Evolutionary conservation across 208 protist species (phyloP).

Genomic region (Leishmania gerbilli): DNA sequence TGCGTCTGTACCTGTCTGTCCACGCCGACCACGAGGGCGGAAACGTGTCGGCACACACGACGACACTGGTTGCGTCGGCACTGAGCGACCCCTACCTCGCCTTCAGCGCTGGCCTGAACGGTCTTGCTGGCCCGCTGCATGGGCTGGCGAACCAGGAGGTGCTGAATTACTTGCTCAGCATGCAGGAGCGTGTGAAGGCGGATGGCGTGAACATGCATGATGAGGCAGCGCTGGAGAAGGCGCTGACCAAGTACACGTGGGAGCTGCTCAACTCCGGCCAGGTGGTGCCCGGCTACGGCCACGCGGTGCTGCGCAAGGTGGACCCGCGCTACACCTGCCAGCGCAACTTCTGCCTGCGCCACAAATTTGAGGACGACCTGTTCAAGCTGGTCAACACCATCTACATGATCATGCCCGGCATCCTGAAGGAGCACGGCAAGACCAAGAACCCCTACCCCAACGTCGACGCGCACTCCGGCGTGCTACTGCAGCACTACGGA

Average conservation of each 20-base stretch:
- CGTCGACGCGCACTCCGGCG: conserved; percentile 97
- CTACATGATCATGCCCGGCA: conserved; percentile 93
- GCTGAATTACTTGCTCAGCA: conserved; percentile 79
- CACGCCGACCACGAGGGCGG: conserved; percentile 97
- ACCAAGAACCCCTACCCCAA: conserved; percentile 98
- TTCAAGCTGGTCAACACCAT: conserved; percentile 95
- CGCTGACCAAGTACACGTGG: conserved; percentile 91
- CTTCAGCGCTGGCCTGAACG: conserved; percentile 94
- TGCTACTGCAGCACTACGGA: conserved; percentile 96
- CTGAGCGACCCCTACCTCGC: conserved; percentile 98
- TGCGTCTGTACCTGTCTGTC: conserved; percentile 98
- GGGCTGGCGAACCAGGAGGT: conserved; percentile 98
- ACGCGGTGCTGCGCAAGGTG: conserved; percentile 98
- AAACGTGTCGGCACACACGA: conserved; percentile 98
- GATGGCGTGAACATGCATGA: conserved; percentile 53
- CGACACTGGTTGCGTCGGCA: conserved; percentile 96
- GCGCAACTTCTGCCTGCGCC: conserved; percentile 96
- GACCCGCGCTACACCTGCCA: conserved; percentile 98
- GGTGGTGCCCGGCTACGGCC: conserved; percentile 97
- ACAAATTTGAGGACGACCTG: conserved; percentile 96
- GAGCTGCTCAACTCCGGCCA: conserved; percentile 88
- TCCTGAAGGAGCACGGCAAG: conserved; percentile 98
- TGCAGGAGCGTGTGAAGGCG: conserved; percentile 61
- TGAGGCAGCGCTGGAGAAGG: conserved; percentile 60
- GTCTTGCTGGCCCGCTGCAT: conserved; percentile 97